Conservation (phyloP, 1,139 yeast species). For the Schizosaccharomyces versatilis region DNA sequence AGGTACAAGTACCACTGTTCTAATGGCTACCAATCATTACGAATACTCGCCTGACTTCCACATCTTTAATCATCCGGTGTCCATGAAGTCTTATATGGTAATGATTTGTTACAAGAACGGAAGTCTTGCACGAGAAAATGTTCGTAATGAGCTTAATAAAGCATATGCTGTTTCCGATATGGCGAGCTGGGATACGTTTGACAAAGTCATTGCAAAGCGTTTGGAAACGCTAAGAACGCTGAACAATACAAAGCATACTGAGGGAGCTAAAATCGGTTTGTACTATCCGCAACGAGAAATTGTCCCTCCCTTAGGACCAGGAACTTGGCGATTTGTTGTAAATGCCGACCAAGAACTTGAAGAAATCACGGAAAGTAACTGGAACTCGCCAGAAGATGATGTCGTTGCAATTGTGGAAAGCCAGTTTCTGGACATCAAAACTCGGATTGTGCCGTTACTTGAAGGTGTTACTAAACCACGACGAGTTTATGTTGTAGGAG, state of each 20-base stretch:
- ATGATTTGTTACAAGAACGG: constrained; percentile 92
- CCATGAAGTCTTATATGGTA: constrained; percentile 62
- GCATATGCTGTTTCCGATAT: constrained; percentile 13
- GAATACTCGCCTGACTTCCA: constrained; percentile 68
- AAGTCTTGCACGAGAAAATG: constrained; percentile 58
- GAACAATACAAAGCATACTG: constrained; percentile 16
- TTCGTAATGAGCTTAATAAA: constrained; percentile 41
- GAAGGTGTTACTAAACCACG: constrained; percentile 30
- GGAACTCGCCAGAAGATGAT: constrained; percentile 36
- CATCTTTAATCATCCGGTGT: constrained; percentile 66
- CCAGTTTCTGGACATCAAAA: constrained; percentile 65
- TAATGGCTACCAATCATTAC: constrained; percentile 56
- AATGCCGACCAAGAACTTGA: constrained; percentile 9
- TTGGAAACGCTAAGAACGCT: constrained; percentile 12
- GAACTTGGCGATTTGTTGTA: constrained; percentile 16
- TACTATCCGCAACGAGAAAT: constrained; percentile 80
- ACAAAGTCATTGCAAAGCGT: constrained; percentile 30
- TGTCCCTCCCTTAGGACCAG: constrained; percentile 48
- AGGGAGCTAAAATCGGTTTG: constrained; percentile 35
- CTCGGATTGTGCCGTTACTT: constrained; percentile 56
- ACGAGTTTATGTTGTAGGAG: constrained; percentile 65
- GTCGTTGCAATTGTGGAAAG: constrained; percentile 63
- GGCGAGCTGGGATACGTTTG: constrained; percentile 29
- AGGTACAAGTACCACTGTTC: constrained; percentile 78
- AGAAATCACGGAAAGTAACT: constrained; percentile 16